Evolutionary conservation across 257 asterid species (phyloP), one percentile per base, ranked within the genome.

Genomic region (Datura wrightii): DNA sequence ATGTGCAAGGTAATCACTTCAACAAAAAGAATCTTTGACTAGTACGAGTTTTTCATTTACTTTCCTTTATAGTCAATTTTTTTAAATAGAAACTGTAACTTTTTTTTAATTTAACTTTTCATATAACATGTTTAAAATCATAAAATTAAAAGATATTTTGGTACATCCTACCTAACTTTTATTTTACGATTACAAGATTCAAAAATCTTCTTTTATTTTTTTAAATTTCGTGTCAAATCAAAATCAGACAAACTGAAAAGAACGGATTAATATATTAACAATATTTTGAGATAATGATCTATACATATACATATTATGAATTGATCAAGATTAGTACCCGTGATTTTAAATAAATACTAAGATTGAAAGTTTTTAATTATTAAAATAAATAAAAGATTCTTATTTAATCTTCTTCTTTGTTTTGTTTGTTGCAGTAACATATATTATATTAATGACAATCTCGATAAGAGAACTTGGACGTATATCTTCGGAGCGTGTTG

Each of bases 401-500:
- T 44, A 36, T 36, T 80, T 14, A 3, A 65, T 70, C 3, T 58
- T 39, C 62, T n/a, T 79, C 71, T 52, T 15, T 9, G 31, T 24
- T 48, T 79, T 58, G 24, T n/a, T 42, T 48, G 18, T 55, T 88
- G 93, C 97, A 94, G 98, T 79, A 94, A 94, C 88, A 94, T 94
- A 72, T 94, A 94, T 74, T 94, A 94, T 88, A 91, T 94, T 86
- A 94, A 94, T 85, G 98, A 94, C 92, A 89, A 91, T 84, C 98
- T 94, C 82, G 98, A 94, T 81, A 94, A 94, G 93, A 94, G 98
- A 83, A 94, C 94, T 74, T 94, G 98, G 98, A 93, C 98, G n/a
- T 94, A 94, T 88, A 91, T 94, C 58, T 94, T 94, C 86, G 98
- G 98, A 87, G 98, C 97, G 0, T 94, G 98, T 86, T 94, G 98